These are phyloP conservation scores for Primulina tabacum DNA, from an alignment of 257 asterid species.

Conservation along the genomic window DNA sequence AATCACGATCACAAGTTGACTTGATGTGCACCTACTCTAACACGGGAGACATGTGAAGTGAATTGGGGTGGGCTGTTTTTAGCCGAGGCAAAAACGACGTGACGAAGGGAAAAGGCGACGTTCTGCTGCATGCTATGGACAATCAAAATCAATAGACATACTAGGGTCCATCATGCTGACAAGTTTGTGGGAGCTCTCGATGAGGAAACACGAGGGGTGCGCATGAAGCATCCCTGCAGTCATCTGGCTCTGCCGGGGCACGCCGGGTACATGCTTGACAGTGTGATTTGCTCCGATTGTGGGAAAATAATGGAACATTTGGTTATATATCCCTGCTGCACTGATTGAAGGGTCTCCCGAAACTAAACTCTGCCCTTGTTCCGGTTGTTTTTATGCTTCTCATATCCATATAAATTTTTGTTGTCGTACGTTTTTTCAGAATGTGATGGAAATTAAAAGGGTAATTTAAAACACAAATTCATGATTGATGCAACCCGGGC, in stretches of 20 bases:
- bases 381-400: too few species aligned
- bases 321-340: constrained; percentile 83
- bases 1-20: too few species aligned
- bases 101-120: constrained; percentile 48
- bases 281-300: constrained; percentile 73
- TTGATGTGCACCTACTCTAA: too few species aligned
- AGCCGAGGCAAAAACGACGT: too few species aligned
- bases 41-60: too few species aligned
- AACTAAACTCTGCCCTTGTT: too few species aligned
- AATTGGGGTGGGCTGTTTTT: too few species aligned
- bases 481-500: too few species aligned
- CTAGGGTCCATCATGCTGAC: constrained; percentile 40
- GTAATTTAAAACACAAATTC: too few species aligned
- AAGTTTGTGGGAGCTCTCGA: constrained; percentile 50
- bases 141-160: constrained; percentile 37
- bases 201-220: constrained; percentile 38
- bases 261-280: constrained; percentile 55
- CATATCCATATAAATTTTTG: too few species aligned
- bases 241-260: constrained; percentile 63
- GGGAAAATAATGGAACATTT: constrained; percentile 72
- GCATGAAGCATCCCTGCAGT: constrained; percentile 70
- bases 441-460: too few species aligned
- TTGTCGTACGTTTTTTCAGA: too few species aligned
- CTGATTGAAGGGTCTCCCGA: constrained; percentile 32
- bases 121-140: constrained; percentile 37